Percentiles rank a stretch among this genome's conserved stretches.
These are phyloP conservation scores for Astragalus glycyphyllos DNA, from an alignment of 306 rosid genomes.

Conservation along the genomic window DNA sequence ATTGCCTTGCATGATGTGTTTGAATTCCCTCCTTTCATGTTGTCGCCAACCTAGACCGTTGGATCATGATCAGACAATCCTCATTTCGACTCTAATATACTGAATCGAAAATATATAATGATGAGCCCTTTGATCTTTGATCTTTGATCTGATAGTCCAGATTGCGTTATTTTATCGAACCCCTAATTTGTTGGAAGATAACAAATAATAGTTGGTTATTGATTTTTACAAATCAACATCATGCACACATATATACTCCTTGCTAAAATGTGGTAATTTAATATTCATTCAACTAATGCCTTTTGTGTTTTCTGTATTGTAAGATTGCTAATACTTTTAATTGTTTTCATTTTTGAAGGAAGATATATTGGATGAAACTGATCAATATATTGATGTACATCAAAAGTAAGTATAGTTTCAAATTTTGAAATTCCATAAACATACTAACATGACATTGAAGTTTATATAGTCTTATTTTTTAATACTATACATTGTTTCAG, in stretches of 20 bases:
- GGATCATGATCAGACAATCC: too few relatives aligned
- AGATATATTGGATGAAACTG: conserved; percentile 84
- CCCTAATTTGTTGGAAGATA: not conserved
- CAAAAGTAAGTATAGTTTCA: conserved; percentile 59
- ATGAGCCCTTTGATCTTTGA: too few relatives aligned
- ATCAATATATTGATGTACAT: conserved; percentile 74
- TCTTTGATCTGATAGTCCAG: too few relatives aligned
- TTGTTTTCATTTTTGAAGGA: conserved; percentile 51
- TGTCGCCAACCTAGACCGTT: too few relatives aligned
- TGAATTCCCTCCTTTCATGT: too few relatives aligned
- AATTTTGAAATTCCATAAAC: not conserved
- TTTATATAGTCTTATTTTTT: not conserved
- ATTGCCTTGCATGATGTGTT: not conserved
- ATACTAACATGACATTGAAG: not conserved
- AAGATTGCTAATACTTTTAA: conserved; percentile 4
- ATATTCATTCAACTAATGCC: too few relatives aligned
- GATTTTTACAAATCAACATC: not conserved
- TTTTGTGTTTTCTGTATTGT: too few relatives aligned
- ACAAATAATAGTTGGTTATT: not conserved
- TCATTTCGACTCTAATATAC: too few relatives aligned
- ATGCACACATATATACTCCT: too few relatives aligned
- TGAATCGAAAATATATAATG: too few relatives aligned
- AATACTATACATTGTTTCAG: conserved; percentile 47
- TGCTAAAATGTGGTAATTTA: too few relatives aligned
- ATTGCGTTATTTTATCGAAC: too few relatives aligned